These are phyloP conservation scores for Monosporascus sp. DNA, from an alignment of 2,329 filamentous ascomycete genomes.

Conservation along the genomic window DNA sequence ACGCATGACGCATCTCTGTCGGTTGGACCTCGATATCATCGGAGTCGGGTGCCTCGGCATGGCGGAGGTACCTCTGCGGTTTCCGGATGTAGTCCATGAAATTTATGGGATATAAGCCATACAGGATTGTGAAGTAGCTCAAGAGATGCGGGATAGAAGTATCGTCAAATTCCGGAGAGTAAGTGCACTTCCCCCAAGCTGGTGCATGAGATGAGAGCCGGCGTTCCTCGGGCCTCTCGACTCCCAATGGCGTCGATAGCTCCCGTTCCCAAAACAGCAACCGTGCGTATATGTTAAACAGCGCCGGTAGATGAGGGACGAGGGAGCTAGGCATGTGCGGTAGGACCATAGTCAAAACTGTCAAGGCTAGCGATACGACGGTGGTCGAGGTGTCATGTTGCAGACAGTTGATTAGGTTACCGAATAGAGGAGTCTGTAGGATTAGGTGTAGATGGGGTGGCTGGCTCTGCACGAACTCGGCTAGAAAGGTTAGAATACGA, in stretches of 20 bases:
- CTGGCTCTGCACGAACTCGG: conserved; percentile 67
- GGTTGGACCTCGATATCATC: conserved; percentile 76
- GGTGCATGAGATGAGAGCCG: conserved; percentile 25
- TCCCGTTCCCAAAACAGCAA: conserved; percentile 72
- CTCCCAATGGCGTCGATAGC: conserved; percentile 33
- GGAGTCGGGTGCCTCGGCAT: conserved; percentile 62
- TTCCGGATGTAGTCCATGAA: conserved; percentile 84
- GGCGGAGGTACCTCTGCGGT: conserved; percentile 70
- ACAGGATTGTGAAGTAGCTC: conserved; percentile 76
- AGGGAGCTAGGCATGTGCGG: conserved; percentile 74
- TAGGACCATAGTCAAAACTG: conserved; percentile 73
- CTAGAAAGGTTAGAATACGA: conserved; percentile 60
- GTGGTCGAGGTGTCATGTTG: conserved; percentile 74
- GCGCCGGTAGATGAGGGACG: conserved; percentile 60
- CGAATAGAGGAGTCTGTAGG: conserved; percentile 65
- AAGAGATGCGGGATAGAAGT: conserved; percentile 61
- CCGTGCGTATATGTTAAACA: conserved; percentile 79
- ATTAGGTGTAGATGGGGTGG: conserved; percentile 76
- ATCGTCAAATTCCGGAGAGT: conserved; percentile 57
- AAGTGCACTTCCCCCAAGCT: conserved; percentile 60
- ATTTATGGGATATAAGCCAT: conserved; percentile 78
- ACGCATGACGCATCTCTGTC: conserved; percentile 69
- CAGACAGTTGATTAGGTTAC: conserved; percentile 66
- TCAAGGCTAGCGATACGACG: conserved; percentile 69
- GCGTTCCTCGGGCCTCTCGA: conserved; percentile 34